phyloP scores from a whole-genome alignment of 2,329 filamentous ascomycete species.

The Chalara sp. region DNA sequence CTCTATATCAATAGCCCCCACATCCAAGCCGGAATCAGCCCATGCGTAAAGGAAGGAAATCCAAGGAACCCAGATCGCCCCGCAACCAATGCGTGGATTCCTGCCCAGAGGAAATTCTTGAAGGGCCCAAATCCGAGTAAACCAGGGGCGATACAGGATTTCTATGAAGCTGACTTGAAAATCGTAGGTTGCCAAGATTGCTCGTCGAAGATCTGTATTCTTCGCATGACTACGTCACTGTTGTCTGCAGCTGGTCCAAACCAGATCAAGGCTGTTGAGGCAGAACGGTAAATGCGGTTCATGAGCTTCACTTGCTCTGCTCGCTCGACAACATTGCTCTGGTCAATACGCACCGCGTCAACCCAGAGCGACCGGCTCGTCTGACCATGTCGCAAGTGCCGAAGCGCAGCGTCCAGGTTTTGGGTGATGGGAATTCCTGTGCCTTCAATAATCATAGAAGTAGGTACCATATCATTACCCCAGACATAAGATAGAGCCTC shows the following conservation, averaged over 20 bases:
- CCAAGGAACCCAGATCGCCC: too few species aligned
- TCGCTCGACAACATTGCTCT: slow-evolving; percentile 3
- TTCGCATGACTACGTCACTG: slow-evolving; percentile 32
- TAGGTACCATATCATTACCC: neutral
- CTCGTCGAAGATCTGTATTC: neutral
- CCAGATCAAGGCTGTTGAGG: slow-evolving; percentile 1
- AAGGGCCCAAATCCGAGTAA: slow-evolving; percentile 1
- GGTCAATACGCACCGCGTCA: slow-evolving; percentile 8
- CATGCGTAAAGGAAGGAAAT: too few species aligned
- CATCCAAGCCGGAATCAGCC: too few species aligned
- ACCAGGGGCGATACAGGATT: slow-evolving; percentile 1
- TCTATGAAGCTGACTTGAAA: slow-evolving; percentile 1
- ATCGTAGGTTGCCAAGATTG: slow-evolving; percentile 1
- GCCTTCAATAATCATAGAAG: neutral
- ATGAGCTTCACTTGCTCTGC: slow-evolving; percentile 5
- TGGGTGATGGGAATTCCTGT: neutral
- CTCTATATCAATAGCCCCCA: too few species aligned
- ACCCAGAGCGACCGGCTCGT: slow-evolving; percentile 4
- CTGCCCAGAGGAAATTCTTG: too few species aligned
- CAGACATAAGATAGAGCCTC: neutral
- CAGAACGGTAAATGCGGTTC: slow-evolving; percentile 3
- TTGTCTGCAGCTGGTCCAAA: slow-evolving; percentile 71
- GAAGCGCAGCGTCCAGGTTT: slow-evolving; percentile 1
- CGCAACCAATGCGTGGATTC: too few species aligned
- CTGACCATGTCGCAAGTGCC: neutral